A percentile compares a stretch with the other conserved stretches of the same genome.
phyloP scores from a whole-genome alignment of 2,329 filamentous ascomycete genomes.

The Didymosphaeria variabile region DNA sequence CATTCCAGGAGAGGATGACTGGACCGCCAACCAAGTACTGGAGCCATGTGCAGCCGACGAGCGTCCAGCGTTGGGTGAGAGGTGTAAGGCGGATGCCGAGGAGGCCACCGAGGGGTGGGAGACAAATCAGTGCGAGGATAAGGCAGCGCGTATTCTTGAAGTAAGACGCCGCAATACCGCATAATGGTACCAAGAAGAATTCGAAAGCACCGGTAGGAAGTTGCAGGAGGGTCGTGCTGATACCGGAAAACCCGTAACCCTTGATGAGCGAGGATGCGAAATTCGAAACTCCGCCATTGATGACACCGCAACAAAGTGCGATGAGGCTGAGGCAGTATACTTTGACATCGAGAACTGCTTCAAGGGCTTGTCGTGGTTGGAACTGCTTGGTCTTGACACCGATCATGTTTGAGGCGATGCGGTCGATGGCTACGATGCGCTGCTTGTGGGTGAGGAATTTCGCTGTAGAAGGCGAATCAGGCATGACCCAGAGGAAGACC shows the following conservation, averaged over 20 bases:
- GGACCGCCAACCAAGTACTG: conserved; percentile 61
- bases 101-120: conserved; percentile 60
- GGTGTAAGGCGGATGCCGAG: conserved; percentile 61
- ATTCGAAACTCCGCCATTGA: conserved; percentile 62
- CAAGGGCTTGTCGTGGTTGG: conserved; percentile 48
- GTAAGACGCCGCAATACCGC: conserved; percentile 45
- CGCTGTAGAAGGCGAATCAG: conserved; percentile 47
- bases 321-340: conserved; percentile 53
- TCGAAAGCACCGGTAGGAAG: conserved; percentile 57
- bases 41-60: conserved; percentile 64
- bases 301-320: conserved; percentile 56
- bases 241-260: conserved; percentile 53
- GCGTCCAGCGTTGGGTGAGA: conserved; percentile 56
- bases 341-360: conserved; percentile 53
- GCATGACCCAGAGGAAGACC: conserved; percentile 49
- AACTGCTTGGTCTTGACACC: conserved; percentile 54
- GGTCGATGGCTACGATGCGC: conserved; percentile 51
- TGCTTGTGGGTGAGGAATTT: conserved; percentile 51
- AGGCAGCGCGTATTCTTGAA: conserved; percentile 41
- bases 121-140: conserved; percentile 50
- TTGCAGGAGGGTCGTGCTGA: conserved; percentile 54
- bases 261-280: conserved; percentile 59
- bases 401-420: conserved; percentile 53
- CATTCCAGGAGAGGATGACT: conserved; percentile 62
- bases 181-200: conserved; percentile 50